Evolutionary conservation across 768 basidiomycete genomes (phyloP), one percentile per base, ranked within the genome.

Genomic region (Jaapia argillacea): DNA sequence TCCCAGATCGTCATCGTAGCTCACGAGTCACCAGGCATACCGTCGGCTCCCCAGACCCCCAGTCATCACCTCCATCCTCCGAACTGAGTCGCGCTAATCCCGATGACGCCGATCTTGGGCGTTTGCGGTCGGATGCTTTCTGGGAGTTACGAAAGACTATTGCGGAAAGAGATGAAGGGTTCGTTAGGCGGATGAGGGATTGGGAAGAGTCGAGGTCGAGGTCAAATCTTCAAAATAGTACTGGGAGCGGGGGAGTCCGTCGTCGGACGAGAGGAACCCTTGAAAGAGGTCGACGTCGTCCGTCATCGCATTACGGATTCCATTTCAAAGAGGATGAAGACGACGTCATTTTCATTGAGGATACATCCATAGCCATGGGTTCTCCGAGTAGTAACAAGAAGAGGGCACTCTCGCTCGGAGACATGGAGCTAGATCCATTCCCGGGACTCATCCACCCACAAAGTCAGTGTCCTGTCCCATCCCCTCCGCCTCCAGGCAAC

Each of bases 141-240:
- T 69, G 70, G 59, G 79, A 83, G 49, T 70, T 86, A 28, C 75
- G 69, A 36, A 67, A 70, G 52, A 81, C 74, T 48, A 68, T 85
- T 18, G 67, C 68, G 23, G 74, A 82, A 50, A 76, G 66, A 48
- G 81, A 79, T 16, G 81, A 85, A 51, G 75, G 77, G 5, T 69
- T 85, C 39, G 70, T 86, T 10, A 72, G 67, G 44, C 77, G 79
- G 41, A 85, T 86, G 83, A 79, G 79, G 44, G 77, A 83, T 49
- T 81, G 77, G 54, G 83, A 85, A 57, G 60, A 67, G 40, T 66
- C 68, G 21, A 66, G 75, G 44, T 71, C 71, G 27, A 61, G 62
- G 45, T 10, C 10, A 10, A 10, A 10, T 10, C 28, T 33, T 33
- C 10, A 10, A 33, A 16, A 16, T 33, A 33, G 10, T 33, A 10